These are phyloP conservation scores for Dendrobium huoshanense DNA, from an alignment of 106 monocot genomes.

Conservation along the genomic window DNA sequence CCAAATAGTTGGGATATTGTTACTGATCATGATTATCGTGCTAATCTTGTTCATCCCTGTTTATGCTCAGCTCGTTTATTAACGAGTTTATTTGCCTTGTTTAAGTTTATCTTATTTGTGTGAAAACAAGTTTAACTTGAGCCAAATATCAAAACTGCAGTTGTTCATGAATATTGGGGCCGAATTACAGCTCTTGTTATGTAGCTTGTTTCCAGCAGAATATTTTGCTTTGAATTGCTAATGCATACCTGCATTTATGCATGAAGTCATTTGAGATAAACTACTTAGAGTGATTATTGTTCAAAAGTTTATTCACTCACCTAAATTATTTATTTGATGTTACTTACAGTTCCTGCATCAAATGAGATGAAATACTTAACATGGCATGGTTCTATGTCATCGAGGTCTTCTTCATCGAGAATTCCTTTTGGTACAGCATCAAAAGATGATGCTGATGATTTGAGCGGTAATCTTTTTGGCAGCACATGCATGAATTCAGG, in stretches of 20 bases:
- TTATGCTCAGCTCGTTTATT: background rate
- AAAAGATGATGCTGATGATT: conserved; percentile 35
- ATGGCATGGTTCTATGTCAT: conserved; percentile 79
- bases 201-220: background rate
- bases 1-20: too few relatives aligned
- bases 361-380: conserved; percentile 70
- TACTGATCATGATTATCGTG: too few relatives aligned
- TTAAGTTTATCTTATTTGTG: background rate
- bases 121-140: background rate
- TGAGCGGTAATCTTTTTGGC: conserved; percentile 31
- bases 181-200: background rate
- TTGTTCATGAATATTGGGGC: background rate
- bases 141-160: background rate
- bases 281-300: background rate
- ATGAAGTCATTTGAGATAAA: background rate
- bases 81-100: background rate
- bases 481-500: conserved; percentile 90
- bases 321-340: background rate
- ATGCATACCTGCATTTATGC: background rate
- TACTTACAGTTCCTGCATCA: conserved; percentile 48
- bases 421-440: conserved; percentile 38
- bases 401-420: conserved; percentile 71
- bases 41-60: too few relatives aligned
- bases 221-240: background rate
- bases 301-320: background rate